phyloP scores from a whole-genome alignment of 768 basidiomycete species.

The Suillus paluster region DNA sequence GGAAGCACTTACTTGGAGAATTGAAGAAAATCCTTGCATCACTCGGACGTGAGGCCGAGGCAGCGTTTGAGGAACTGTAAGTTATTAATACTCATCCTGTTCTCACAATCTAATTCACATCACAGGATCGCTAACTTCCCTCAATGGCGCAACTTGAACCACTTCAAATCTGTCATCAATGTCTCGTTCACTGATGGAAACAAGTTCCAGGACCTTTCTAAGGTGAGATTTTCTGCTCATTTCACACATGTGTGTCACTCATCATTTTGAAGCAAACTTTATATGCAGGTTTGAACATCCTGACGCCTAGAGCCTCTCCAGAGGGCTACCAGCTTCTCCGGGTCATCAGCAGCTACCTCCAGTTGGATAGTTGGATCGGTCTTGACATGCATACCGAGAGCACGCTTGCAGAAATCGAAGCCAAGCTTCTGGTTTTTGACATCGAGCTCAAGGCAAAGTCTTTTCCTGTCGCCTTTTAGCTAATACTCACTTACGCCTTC shows the following conservation, averaged over 20 bases:
- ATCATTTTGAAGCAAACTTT: constrained; percentile 4
- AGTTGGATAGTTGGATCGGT: constrained; percentile 33
- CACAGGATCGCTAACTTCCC: constrained; percentile 35
- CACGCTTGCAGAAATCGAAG: constrained; percentile 25
- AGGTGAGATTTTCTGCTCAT: constrained; percentile 26
- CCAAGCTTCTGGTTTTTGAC: constrained; percentile 24
- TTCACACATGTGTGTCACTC: background rate
- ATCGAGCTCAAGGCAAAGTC: constrained; percentile 24
- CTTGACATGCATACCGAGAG: constrained; percentile 38
- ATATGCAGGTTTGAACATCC: background rate
- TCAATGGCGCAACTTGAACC: constrained; percentile 38
- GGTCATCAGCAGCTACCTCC: constrained; percentile 34
- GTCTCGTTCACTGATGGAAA: constrained; percentile 39
- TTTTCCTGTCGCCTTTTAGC: background rate
- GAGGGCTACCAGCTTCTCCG: constrained; percentile 31
- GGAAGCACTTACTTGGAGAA: constrained; percentile 36
- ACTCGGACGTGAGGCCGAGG: constrained; percentile 15
- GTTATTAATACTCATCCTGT: constrained; percentile 12
- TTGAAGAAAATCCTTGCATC: constrained; percentile 26
- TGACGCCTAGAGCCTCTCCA: constrained; percentile 2
- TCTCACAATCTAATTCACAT: constrained; percentile 6
- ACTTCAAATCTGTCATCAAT: constrained; percentile 31
- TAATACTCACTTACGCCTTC: background rate
- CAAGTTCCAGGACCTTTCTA: constrained; percentile 42
- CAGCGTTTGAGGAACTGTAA: constrained; percentile 27